These are phyloP conservation scores for Colletotrichum sp. DNA, from an alignment of 2,329 filamentous ascomycete genomes.

Conservation along the genomic window DNA sequence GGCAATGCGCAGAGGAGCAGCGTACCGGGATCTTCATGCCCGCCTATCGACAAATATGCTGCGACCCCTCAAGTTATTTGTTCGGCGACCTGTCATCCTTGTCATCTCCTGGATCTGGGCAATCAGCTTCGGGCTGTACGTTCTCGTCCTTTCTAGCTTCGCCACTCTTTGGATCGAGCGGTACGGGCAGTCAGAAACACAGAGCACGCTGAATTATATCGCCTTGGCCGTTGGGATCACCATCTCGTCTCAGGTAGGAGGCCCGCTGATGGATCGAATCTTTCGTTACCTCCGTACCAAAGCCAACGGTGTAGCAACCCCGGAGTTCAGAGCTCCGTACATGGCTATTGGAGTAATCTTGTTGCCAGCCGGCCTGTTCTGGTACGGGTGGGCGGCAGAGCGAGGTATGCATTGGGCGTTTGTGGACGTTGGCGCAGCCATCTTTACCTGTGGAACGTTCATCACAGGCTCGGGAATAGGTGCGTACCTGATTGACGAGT, in stretches of 20 bases:
- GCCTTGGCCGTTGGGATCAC: constrained; percentile 50
- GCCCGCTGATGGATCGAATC: constrained; percentile 41
- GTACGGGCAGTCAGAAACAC: constrained; percentile 49
- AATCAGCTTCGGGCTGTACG: constrained; percentile 55
- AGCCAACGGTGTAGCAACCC: constrained; percentile 25
- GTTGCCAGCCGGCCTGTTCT: constrained; percentile 59
- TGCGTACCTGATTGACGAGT: constrained; percentile 62
- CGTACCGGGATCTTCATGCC: constrained; percentile 12
- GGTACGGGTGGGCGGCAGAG: constrained; percentile 64
- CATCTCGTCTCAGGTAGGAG: constrained; percentile 39
- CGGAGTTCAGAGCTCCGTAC: constrained; percentile 56
- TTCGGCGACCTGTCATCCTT: constrained; percentile 52
- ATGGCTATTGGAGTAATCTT: constrained; percentile 58
- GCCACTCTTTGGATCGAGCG: constrained; percentile 49
- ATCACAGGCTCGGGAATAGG: constrained; percentile 57
- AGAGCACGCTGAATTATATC: constrained; percentile 55
- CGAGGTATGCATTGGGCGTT: constrained; percentile 58
- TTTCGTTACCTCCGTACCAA: constrained; percentile 27
- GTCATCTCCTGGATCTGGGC: constrained; percentile 49
- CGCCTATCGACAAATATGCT: constrained; percentile 39
- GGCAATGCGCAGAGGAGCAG: neutral
- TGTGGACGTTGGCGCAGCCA: constrained; percentile 59
- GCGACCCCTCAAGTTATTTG: constrained; percentile 51
- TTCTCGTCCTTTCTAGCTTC: constrained; percentile 59
- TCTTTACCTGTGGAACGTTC: constrained; percentile 60